A percentile compares a stretch with the other conserved stretches of the same genome.
Conservation (phyloP, 192 early-diverging fungal genomes). For the Podila clonocystis region DNA sequence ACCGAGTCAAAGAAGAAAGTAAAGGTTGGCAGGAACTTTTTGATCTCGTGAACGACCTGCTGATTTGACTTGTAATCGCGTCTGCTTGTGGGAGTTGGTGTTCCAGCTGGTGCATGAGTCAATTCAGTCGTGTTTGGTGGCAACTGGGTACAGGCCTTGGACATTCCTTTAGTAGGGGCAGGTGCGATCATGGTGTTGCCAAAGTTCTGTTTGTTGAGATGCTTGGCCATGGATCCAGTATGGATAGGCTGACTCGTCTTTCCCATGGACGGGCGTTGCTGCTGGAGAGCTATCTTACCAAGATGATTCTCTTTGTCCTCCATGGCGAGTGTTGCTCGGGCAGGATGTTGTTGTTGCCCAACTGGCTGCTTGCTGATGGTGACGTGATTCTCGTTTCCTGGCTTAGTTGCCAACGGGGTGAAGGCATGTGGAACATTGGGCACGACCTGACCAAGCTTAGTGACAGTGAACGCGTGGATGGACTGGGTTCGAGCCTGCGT, state of each 20-base stretch:
- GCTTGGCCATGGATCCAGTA: neutral
- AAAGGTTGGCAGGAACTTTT: conserved; percentile 13
- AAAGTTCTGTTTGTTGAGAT: neutral
- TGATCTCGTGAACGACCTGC: neutral
- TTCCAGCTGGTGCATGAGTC: neutral
- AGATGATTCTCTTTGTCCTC: neutral
- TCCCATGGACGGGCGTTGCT: neutral
- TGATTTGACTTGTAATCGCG: too few relatives aligned
- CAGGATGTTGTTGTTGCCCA: neutral
- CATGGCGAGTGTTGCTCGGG: neutral
- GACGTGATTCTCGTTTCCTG: neutral
- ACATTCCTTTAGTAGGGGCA: neutral
- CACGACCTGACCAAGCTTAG: neutral
- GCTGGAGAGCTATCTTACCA: neutral
- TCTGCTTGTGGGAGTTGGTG: too few relatives aligned
- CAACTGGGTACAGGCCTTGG: too few relatives aligned
- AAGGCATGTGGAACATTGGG: neutral
- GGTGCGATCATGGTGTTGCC: neutral
- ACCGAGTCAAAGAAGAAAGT: conserved; percentile 35
- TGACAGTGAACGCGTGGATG: neutral
- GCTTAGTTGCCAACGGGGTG: neutral
- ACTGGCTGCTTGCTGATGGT: neutral
- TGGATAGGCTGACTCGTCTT: neutral
- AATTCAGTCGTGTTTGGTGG: neutral
- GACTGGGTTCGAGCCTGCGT: neutral